Evolutionary conservation across 768 basidiomycete species (phyloP).

Genomic region (Termitomyces bulborhizus): DNA sequence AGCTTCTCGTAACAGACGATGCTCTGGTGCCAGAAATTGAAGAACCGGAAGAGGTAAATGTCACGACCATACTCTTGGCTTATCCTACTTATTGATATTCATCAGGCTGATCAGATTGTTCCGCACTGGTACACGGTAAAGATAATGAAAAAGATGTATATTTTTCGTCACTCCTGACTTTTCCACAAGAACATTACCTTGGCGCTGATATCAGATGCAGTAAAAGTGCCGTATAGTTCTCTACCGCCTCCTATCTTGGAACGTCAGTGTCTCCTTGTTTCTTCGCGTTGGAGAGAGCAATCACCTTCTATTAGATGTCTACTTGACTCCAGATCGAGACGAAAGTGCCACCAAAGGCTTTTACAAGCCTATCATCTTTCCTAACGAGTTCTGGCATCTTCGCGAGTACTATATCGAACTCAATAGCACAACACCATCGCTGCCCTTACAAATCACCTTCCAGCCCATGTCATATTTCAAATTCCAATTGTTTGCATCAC

Average conservation of each 20-base stretch:
- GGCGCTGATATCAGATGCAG: constrained; percentile 72
- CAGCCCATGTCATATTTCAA: constrained; percentile 83
- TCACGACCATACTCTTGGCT: neutral
- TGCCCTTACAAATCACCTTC: constrained; percentile 81
- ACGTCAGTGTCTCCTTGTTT: constrained; percentile 39
- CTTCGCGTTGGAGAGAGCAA: neutral
- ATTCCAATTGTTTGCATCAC: constrained; percentile 79
- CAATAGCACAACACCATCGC: constrained; percentile 70
- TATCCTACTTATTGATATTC: neutral
- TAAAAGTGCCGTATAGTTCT: constrained; percentile 42
- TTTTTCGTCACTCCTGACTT: neutral
- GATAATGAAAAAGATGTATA: constrained; percentile 6
- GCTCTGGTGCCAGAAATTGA: constrained; percentile 26
- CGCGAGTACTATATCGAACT: constrained; percentile 78
- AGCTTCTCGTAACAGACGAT: constrained; percentile 48
- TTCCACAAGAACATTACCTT: constrained; percentile 75
- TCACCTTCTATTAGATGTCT: constrained; percentile 45
- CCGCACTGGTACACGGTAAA: constrained; percentile 80
- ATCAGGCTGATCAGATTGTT: constrained; percentile 52
- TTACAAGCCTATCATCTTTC: constrained; percentile 86
- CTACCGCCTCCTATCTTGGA: constrained; percentile 56
- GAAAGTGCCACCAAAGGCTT: constrained; percentile 57
- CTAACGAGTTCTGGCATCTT: constrained; percentile 94
- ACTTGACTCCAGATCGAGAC: constrained; percentile 56
- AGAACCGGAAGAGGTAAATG: constrained; percentile 45